Evolutionary conservation across 2,329 filamentous ascomycete species (phyloP), one percentile per base, ranked within the genome.

Genomic region (Ceratocystis variospora): DNA sequence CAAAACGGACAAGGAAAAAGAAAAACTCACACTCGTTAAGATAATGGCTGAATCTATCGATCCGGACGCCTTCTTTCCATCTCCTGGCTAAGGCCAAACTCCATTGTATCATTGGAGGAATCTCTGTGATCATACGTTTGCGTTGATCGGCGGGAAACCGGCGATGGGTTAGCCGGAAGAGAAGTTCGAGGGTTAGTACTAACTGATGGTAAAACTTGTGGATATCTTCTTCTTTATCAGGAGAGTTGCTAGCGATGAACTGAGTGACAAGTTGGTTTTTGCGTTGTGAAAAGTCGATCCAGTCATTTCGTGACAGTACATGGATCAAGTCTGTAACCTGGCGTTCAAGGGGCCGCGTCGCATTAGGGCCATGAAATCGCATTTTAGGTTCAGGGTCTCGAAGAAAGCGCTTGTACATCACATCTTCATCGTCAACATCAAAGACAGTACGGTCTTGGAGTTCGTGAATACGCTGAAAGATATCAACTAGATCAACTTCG

Each of bases 161-260:
- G 31, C 76, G 77, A 1, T 82, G 85, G 71, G 87, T 83, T 70
- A 90, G 88, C 48, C 88, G 83, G 67, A 88, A 74, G 71, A 89
- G 84, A 4, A 91, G 78, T 74, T 91, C 88, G 62, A 88, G 79
- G 69, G 86, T 87, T 53, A 91, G 80, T 2, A 91, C 78, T n/a
- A 91, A 76, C 74, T 91, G 88, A 72, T 89, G 87, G 73, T 89
- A 90, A 76, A 91, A 90, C 31, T 80, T 80, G 68, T 82, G 80
- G 70, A 87, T 87, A 68, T 80, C 79, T 19, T 78, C 75, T 59
- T 80, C 77, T 70, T 86, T 85, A 19, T 78, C 77, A 45, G 80
- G 77, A 66, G 79, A 78, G 12, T 80, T 79, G 70, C 87, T 82
- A 69, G 86, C 85, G 68, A 90, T 87, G 74, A 87, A 90, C 65